Base-by-base conservation (phyloP, 495 filamentous ascomycete genomes). In the Penicillium atrosanguineum region DNA sequence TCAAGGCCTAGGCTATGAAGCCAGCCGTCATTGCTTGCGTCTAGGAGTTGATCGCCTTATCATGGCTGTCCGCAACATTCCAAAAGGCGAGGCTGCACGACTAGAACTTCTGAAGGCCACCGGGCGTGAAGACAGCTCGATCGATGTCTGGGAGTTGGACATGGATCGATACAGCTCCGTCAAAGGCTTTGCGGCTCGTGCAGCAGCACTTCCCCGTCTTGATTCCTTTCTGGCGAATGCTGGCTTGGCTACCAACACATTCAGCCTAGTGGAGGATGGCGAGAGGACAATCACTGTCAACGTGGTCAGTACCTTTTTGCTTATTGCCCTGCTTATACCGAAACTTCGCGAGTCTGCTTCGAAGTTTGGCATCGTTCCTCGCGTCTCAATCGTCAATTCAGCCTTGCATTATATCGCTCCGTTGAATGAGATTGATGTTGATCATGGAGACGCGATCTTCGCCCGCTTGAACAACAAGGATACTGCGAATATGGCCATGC, bases 1-100 rank as follows among this genome's bases (percentile, higher is more conserved):
- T 50, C 59, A 55, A 8, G 79, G 81, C 14, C 57, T 81, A 2
- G 79, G 79, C 1, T 59, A 69, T 6, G 77, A 81, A 55, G 68
- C 77, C 12, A 69, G 70, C 19, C 65, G 68, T 6, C 75, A 79
- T 48, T 59, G 79, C 38, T 56, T 67, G 4, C 64, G 65, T 3
- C 68, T 78, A 1, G 58, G 61, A 0, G 77, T 71, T 1, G 48
- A 51, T 5, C 69, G 65, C 15, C 60, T 81, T 1, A 77, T 82
- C 50, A 68, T 82, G 29, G 79, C 71, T 0, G 71, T 77, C 8
- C 70, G 79, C 26, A 63, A 56, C 19, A n/a, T 61, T 8, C 34
- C 62, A 6, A 75, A 77, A 47, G 80, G 75, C 12, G 62, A 74
- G 49, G 60, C 55, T 7, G 79, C 78, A 6, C 70, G 66, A 44